Evolutionary conservation across 768 basidiomycete genomes (phyloP), one percentile per base, ranked within the genome.

Genomic region (Hygrocybe coccinea): DNA sequence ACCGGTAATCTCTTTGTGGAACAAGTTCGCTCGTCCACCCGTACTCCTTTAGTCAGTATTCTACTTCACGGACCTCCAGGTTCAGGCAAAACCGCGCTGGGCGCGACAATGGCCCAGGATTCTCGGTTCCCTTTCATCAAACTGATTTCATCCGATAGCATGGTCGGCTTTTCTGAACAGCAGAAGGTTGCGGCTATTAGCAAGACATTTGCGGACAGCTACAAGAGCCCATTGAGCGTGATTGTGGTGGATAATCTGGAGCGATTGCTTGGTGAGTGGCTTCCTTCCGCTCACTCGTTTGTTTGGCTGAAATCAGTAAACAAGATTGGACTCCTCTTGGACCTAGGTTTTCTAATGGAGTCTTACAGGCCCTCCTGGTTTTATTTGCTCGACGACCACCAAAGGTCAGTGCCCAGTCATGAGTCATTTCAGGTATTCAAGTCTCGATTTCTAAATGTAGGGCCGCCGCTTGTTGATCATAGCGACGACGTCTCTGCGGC

Each of bases 61-160:
- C 79, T 98, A 11, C 76, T 98, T 44, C 89, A 95, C 62, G 97
- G 95, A 4, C 86, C 89, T 0, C 81, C 95, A 17, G 91, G 91
- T 3, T 83, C 92, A 8, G 97, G 97, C 15, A 98, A 98, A 75
- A 95, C 95, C 0, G 95, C 95, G 0, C 73, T 98, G 44, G 95
- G 89, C 2, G 95, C 93, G 5, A 89, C 90, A 4, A 95, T 98
- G 54, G 97, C 95, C 2, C 86, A 91, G 72, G 81, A 82, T 22
- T 97, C 95, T n/a, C 77, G 87, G 60, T 99, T 86, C 71, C 97
- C 97, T 0, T 99, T 99, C 76, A 95, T 99, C 76, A 98, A 99
- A 69, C 79, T 99, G 37, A 84, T 98, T 56, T 91, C 94, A 2
- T 92, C 97, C 0, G 97, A 97, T 65, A 86, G 80, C 62, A 99